Conservation (phyloP, 2,329 filamentous ascomycete species). For the Calycina herbarum region DNA sequence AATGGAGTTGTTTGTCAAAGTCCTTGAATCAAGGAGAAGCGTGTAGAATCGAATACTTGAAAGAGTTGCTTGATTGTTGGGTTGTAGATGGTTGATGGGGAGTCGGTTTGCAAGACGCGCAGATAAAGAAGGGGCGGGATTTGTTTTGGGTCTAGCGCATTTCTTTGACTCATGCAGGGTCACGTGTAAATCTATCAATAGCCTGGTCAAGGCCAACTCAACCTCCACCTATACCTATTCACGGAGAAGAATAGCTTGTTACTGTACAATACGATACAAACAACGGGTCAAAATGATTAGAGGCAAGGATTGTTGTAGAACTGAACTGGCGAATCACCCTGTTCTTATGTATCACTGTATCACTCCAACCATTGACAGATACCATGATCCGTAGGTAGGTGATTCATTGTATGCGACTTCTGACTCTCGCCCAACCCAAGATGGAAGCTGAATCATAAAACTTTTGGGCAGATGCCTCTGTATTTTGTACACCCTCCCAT, state of each 20-base stretch:
- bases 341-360: neutral
- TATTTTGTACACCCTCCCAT: constrained; percentile 6
- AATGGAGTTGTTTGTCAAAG: constrained; percentile 11
- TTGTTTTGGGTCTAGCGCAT: neutral
- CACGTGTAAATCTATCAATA: neutral
- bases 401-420: neutral
- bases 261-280: no score
- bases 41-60: constrained; percentile 26
- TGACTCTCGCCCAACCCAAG: neutral
- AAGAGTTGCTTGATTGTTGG: constrained; percentile 9
- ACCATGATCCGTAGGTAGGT: neutral
- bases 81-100: constrained; percentile 12
- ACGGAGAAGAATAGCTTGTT: no score
- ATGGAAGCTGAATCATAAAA: neutral
- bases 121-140: constrained; percentile 9
- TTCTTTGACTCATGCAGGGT: constrained; percentile 5
- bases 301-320: neutral
- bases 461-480: neutral
- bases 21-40: constrained; percentile 17
- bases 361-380: neutral
- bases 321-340: neutral
- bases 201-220: neutral
- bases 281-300: neutral
- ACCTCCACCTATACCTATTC: no score
- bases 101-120: constrained; percentile 1